These are phyloP conservation scores for Sugiyamaella novakii DNA, from an alignment of 1,139 yeast genomes.

Conservation along the genomic window DNA sequence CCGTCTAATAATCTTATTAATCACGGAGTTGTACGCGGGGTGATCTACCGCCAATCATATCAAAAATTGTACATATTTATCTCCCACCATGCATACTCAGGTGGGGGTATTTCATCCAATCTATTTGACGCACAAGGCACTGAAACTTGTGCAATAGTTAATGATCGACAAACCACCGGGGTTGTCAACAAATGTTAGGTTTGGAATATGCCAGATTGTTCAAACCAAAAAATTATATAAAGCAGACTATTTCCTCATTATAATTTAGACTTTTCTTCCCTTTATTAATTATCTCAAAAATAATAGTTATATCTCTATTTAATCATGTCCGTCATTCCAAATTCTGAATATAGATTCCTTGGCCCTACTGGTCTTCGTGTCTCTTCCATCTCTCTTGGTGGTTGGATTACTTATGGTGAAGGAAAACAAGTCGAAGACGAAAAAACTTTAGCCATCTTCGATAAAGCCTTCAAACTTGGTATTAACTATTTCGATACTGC, in stretches of 20 bases:
- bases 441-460: conserved; percentile 36
- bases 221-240: background rate
- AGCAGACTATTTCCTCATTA: background rate
- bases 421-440: conserved; percentile 37
- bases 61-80: too few relatives aligned
- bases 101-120: too few relatives aligned
- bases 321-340: conserved; percentile 30
- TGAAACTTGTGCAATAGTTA: too few relatives aligned
- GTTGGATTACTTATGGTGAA: conserved; percentile 42
- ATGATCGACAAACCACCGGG: too few relatives aligned
- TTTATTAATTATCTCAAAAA: background rate
- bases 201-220: too few relatives aligned
- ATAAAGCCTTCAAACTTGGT: conserved; percentile 40
- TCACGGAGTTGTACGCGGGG: too few relatives aligned
- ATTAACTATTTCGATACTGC: conserved; percentile 44
- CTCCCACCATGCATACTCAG: too few relatives aligned
- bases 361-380: conserved; percentile 43
- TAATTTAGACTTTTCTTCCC: background rate
- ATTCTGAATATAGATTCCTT: conserved; percentile 39
- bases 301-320: background rate
- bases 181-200: too few relatives aligned
- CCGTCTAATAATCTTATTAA: too few relatives aligned
- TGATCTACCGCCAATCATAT: too few relatives aligned
- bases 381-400: conserved; percentile 42
- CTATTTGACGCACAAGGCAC: too few relatives aligned